Conservation (phyloP, 2,329 filamentous ascomycete species). For the Apiospora pterosperma region DNA sequence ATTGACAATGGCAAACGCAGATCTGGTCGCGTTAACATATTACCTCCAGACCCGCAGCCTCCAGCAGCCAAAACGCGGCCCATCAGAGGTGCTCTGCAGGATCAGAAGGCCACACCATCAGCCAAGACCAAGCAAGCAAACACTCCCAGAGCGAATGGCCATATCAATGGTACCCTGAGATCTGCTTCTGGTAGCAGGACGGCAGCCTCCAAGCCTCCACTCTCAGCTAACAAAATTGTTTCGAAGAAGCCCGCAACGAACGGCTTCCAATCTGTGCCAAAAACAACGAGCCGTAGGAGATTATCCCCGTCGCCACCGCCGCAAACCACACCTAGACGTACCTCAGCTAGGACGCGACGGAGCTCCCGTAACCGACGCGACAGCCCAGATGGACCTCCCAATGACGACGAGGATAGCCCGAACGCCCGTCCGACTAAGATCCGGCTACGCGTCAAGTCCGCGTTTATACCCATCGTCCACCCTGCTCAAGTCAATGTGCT, state of each 20-base stretch:
- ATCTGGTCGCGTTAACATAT: slow-evolving; percentile 59
- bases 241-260: slow-evolving; percentile 18
- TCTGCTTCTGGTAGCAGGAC: slow-evolving; percentile 13
- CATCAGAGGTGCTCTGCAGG: slow-evolving; percentile 43
- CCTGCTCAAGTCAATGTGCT: slow-evolving; percentile 52
- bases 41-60: slow-evolving; percentile 50
- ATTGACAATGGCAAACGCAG: slow-evolving; percentile 68
- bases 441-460: slow-evolving; percentile 44
- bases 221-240: slow-evolving; percentile 13
- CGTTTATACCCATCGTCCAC: slow-evolving; percentile 55
- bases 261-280: slow-evolving; percentile 19
- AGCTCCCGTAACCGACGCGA: slow-evolving; percentile 36
- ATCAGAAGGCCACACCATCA: slow-evolving; percentile 27
- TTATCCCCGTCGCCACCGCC: slow-evolving; percentile 39
- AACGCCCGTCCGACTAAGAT: slow-evolving; percentile 35
- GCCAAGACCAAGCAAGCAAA: slow-evolving; percentile 24
- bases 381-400: slow-evolving; percentile 21
- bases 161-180: slow-evolving; percentile 26
- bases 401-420: slow-evolving; percentile 18
- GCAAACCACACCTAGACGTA: slow-evolving; percentile 31
- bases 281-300: slow-evolving; percentile 25
- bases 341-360: slow-evolving; percentile 39
- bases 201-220: slow-evolving; percentile 16
- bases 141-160: slow-evolving; percentile 24
- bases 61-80: slow-evolving; percentile 47